Base-by-base conservation (phyloP, 441 rosid genomes). In the Adansonia rubrostipa region DNA sequence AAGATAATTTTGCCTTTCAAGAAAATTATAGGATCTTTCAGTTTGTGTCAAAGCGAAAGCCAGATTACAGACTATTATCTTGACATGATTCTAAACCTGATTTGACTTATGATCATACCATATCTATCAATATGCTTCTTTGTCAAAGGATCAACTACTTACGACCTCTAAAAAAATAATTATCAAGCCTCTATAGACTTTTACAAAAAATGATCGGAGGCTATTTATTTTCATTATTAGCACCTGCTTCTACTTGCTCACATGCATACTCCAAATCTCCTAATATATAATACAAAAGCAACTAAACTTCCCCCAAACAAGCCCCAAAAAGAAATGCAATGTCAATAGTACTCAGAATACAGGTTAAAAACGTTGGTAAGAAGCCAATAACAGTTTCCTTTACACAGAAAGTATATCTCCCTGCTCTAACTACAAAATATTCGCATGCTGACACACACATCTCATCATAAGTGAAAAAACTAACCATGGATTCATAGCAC, bases 131-230 rank as follows among this genome's bases (percentile, higher is more conserved):
- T 48, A 50, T 51, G 47, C 19, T 71, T 17, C 61, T 0, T 51
- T 51, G 60, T 71, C 60, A 71, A 51, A 50, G 74, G 45, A 71
- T 71, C 74, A 71, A 50, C 60, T 71, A 71, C 74, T 50, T 51
- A 24, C 28, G 14, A 50, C 36, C 73, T 20, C 56, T 2, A 66
- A 68, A 28, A 24, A 51, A 53, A n/a, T 8, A 71, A 53, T n/a
- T 28, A 71, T n/a, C 28, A 33, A 71, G 58, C 61, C 44, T 28
- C 45, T 28, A 15, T 71, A 48, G 45, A 53, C 75, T 71, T 9
- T 1, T 17, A 71, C 9, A n/a, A 54, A 24, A 33, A 33, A 15
- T 51, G 62, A 71, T 53, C 47, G 58, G 24, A 15, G 75, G 45
- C 44, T 15, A 51, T 51, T 51, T 50, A 28, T 53, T 56, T 53